A percentile compares a stretch with the other conserved stretches of the same genome.
Evolutionary conservation across 495 filamentous ascomycete genomes (phyloP).

Genomic region (Tuber brumale): DNA sequence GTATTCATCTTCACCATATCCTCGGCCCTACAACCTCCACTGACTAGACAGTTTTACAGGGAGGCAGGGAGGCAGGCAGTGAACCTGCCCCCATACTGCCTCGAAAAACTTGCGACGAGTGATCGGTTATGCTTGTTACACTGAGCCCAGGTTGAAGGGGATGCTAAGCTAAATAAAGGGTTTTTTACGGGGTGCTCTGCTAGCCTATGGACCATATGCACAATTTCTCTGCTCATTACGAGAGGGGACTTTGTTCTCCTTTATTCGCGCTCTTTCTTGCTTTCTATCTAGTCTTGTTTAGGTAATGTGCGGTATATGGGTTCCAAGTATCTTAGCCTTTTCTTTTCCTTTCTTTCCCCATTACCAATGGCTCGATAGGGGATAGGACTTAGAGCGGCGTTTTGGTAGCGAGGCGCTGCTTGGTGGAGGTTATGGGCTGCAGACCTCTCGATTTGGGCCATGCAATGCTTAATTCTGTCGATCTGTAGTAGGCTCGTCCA

Average conservation of each 20-base stretch:
- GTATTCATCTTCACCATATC: not conserved
- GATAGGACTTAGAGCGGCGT: constrained; percentile 4
- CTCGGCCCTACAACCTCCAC: not conserved
- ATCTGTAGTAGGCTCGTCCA: not conserved
- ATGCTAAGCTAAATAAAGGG: not conserved
- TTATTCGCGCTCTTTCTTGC: not conserved
- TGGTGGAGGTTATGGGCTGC: not conserved
- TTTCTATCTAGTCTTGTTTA: not conserved
- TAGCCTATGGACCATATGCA: not conserved
- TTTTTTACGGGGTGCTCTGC: not conserved
- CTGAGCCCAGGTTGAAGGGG: not conserved
- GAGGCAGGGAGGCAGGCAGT: not conserved
- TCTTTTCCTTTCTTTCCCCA: not conserved
- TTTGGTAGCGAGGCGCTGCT: not conserved
- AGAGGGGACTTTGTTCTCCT: not conserved
- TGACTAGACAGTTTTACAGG: not conserved
- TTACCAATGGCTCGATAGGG: not conserved
- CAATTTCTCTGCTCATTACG: not conserved
- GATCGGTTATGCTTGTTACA: not conserved
- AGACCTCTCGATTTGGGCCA: not conserved
- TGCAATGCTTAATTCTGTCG: constrained; percentile 3
- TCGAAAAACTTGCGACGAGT: not conserved
- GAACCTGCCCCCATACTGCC: not conserved
- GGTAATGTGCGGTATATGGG: not conserved
- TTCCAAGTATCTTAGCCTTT: not conserved